A percentile compares a stretch with the other conserved stretches of the same genome.
Conservation (phyloP, 176 grass and related monocot species). For the Cocos nucifera region DNA sequence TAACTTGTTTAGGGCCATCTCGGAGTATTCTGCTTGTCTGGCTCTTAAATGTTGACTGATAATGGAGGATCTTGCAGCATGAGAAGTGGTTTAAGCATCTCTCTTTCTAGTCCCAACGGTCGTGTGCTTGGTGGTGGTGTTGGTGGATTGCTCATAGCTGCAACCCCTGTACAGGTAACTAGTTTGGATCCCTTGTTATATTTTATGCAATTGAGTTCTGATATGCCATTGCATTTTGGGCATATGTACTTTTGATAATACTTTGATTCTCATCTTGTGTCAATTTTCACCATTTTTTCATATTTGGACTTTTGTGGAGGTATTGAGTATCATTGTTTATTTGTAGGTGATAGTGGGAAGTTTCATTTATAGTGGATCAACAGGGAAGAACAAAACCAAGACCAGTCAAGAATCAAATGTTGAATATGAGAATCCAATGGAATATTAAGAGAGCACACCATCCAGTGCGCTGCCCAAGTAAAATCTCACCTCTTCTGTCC, state of each 20-base stretch:
- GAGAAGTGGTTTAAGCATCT: constrained; percentile 37
- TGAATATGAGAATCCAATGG: no score
- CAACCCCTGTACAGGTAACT: constrained; percentile 35
- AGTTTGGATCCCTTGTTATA: no score
- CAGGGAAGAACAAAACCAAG: constrained; percentile 19
- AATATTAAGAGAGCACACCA: neutral
- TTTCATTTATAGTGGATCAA: constrained; percentile 26
- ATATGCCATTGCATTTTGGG: no score
- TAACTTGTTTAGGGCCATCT: constrained; percentile 24
- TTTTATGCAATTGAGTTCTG: no score
- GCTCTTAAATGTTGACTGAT: constrained; percentile 24
- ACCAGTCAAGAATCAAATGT: neutral
- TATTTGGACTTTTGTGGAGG: no score
- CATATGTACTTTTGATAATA: no score
- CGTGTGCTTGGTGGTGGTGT: constrained; percentile 27
- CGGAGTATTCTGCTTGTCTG: constrained; percentile 31
- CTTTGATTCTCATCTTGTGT: no score
- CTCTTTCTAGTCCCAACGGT: constrained; percentile 25
- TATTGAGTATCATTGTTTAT: no score
- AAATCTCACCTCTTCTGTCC: neutral
- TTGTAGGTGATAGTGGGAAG: constrained; percentile 35
- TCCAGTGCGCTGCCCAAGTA: neutral
- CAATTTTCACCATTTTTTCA: no score
- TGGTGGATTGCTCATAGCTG: constrained; percentile 27
- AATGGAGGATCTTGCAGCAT: constrained; percentile 25